Evolutionary conservation across 176 grass and related monocot genomes (phyloP).

Genomic region (Eragrostis nindensis): DNA sequence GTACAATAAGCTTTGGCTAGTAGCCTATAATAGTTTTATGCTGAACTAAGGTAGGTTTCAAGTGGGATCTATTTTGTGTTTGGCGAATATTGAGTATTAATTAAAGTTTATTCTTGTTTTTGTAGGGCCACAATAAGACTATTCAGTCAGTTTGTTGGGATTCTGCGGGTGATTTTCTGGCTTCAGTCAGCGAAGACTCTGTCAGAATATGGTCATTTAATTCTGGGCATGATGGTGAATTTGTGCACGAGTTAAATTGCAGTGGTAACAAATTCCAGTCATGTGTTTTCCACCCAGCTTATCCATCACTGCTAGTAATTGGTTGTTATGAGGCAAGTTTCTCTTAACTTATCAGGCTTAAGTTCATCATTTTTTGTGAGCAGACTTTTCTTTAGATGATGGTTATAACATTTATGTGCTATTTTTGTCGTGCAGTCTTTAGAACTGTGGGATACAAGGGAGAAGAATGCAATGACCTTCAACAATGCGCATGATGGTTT

Average conservation of each 20-base stretch:
- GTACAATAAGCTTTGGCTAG: neutral
- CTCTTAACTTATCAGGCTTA: neutral
- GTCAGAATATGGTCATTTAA: conserved; percentile 86
- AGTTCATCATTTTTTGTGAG: conserved; percentile 25
- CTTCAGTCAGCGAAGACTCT: conserved; percentile 91
- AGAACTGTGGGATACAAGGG: conserved; percentile 92
- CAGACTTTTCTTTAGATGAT: neutral
- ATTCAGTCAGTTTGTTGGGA: conserved; percentile 92
- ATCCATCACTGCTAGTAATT: conserved; percentile 75
- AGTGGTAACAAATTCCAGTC: conserved; percentile 91
- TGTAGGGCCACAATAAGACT: conserved; percentile 81
- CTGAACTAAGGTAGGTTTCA: neutral
- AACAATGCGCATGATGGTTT: conserved; percentile 76
- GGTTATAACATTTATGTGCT: neutral
- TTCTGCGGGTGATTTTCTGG: conserved; percentile 74
- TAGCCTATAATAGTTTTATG: neutral
- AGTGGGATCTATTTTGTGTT: neutral
- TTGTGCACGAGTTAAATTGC: conserved; percentile 77
- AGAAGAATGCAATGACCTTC: conserved; percentile 77
- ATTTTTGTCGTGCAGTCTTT: conserved; percentile 69
- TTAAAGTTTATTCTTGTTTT: conserved; percentile 31
- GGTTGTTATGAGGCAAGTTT: conserved; percentile 92
- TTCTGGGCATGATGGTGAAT: conserved; percentile 74
- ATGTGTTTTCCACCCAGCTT: conserved; percentile 86
- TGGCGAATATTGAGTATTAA: neutral